These are phyloP conservation scores for Scytalidium lignicola DNA, from an alignment of 2,329 filamentous ascomycete genomes.

Conservation along the genomic window DNA sequence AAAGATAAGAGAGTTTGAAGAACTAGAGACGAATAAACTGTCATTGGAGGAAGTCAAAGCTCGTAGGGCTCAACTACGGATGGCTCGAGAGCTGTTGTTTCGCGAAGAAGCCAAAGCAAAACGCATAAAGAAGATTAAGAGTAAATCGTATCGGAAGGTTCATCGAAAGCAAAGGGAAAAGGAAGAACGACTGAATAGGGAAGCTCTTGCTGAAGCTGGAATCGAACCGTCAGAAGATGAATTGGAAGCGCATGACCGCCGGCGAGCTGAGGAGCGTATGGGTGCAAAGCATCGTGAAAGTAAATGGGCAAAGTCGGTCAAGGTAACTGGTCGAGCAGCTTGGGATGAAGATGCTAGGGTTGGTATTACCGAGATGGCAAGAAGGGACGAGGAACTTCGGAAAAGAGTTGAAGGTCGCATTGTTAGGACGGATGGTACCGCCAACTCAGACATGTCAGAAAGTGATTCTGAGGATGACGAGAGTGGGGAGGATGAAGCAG, in stretches of 20 bases:
- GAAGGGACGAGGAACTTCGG: slow-evolving; percentile 61
- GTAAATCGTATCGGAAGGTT: slow-evolving; percentile 87
- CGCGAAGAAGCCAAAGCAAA: slow-evolving; percentile 84
- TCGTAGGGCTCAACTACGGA: slow-evolving; percentile 68
- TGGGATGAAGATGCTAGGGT: slow-evolving; percentile 69
- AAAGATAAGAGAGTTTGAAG: slow-evolving; percentile 63
- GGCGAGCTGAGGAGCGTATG: slow-evolving; percentile 65
- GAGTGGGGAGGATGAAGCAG: slow-evolving; percentile 44
- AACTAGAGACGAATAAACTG: slow-evolving; percentile 65
- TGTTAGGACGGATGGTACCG: slow-evolving; percentile 37
- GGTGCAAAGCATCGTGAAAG: slow-evolving; percentile 64
- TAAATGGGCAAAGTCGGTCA: slow-evolving; percentile 67
- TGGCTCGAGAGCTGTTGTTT: slow-evolving; percentile 78
- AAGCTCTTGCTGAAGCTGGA: slow-evolving; percentile 53
- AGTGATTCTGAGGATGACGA: slow-evolving; percentile 54
- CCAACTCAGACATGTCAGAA: slow-evolving; percentile 45
- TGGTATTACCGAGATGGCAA: slow-evolving; percentile 59
- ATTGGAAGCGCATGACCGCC: slow-evolving; percentile 56
- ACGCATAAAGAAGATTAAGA: slow-evolving; percentile 98
- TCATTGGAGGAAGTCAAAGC: slow-evolving; percentile 69
- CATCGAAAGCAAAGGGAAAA: slow-evolving; percentile 74
- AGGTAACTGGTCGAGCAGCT: slow-evolving; percentile 55
- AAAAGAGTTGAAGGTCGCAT: slow-evolving; percentile 60
- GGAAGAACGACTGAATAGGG: slow-evolving; percentile 49
- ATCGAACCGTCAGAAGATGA: slow-evolving; percentile 60